Base-by-base conservation (phyloP, 306 rosid genomes). In the Glycine soja region DNA sequence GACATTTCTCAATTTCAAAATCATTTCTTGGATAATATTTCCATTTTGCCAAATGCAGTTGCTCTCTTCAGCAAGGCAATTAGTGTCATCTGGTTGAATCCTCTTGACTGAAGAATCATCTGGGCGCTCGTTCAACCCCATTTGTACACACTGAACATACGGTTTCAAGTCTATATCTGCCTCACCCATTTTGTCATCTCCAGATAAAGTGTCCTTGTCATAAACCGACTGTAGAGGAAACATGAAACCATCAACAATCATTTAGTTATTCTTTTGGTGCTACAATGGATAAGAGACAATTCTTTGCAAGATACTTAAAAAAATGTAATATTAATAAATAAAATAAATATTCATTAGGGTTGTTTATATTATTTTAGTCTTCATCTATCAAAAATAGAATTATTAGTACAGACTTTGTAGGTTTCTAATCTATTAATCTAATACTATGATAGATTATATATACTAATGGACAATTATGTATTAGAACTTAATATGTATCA, bases 111-210 rank as follows among this genome's bases (percentile, higher is more conserved):
- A 82, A 48, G 88, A 84, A 0, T 96, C 99, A 67, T 90, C 75
- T n/a, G 94, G 92, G 12, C 89, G 94, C 12, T 56, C 77, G 14
- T 63, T 57, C 87, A 84, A 47, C 0, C 75, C 89, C 97, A 88
- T 81, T 69, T 81, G 65, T 14, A 87, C 36, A 57, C 92, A 78
- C 78, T 89, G 76, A 18, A 83, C 10, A 68, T 88, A 95, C 13
- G 98, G 97, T 74, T 80, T 84, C 19, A 95, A 79, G 85, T 95
- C 98, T 66, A 95, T 80, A 5, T 79, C 91, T 9, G 98, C 96
- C 12, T 91, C 92, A 0, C 99, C 99, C 98, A 95, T 93, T 78
- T 82, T 78, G 81, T 95, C 99, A 68, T 95, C 98, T 42, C 24
- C 71, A 0, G 90, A 85, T 43, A 95, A 85, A 0, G 89, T 88